Evolutionary conservation across 176 grass and related monocot species (phyloP).

Genomic region (Urochloa ruziziensis): DNA sequence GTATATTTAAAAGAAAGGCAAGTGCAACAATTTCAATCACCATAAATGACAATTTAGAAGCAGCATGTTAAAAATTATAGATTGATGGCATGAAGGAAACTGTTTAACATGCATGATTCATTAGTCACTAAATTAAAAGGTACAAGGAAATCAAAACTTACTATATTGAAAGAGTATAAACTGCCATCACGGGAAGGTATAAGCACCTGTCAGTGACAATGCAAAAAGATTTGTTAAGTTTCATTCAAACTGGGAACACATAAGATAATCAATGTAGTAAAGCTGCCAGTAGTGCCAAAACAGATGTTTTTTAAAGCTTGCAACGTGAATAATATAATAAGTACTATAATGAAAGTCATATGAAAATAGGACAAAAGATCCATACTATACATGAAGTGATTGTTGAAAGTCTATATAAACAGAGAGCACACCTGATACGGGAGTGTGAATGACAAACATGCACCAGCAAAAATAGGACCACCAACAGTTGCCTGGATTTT

Average conservation of each 20-base stretch:
- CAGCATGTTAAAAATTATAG: not conserved
- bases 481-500: conserved; percentile 63
- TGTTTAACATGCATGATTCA: not conserved
- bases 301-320: not conserved
- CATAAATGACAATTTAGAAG: not conserved
- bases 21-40: not conserved
- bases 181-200: conserved; percentile 72
- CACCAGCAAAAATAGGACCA: conserved; percentile 92
- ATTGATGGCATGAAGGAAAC: not conserved
- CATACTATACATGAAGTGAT: not conserved
- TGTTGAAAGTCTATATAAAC: not conserved
- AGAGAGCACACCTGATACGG: conserved; percentile 55
- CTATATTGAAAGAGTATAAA: conserved; percentile 74
- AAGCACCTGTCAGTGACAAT: conserved; percentile 52
- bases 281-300: not conserved
- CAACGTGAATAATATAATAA: not conserved
- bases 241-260: not conserved
- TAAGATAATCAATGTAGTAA: not conserved
- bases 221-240: conserved; percentile 12
- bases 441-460: conserved; percentile 68
- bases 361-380: not conserved
- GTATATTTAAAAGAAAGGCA: not conserved
- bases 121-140: not conserved
- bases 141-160: conserved; percentile 45
- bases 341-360: not conserved